Evolutionary conservation across 2,329 filamentous ascomycete species (phyloP).

Genomic region (Colletotrichum kahawae): DNA sequence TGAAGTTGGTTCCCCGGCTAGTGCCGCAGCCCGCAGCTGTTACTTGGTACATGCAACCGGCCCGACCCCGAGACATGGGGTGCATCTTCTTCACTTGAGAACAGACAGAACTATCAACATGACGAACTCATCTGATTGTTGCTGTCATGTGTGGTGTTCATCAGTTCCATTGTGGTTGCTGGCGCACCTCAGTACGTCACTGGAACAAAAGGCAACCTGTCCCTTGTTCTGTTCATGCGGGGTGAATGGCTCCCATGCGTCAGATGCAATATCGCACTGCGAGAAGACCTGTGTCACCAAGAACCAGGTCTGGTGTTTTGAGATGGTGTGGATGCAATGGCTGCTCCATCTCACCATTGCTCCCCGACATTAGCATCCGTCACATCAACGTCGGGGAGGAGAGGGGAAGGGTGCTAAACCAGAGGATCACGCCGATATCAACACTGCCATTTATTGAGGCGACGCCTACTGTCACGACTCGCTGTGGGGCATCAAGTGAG

Average conservation of each 20-base stretch:
- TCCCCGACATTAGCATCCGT: not conserved
- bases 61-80: conserved; percentile 12
- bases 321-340: not conserved
- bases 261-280: not conserved
- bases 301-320: not conserved
- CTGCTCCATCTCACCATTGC: not conserved
- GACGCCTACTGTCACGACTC: not conserved
- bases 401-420: not conserved
- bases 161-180: not conserved
- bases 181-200: not conserved
- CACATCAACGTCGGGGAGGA: not conserved
- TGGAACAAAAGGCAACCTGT: not conserved
- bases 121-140: not conserved
- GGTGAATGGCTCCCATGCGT: not conserved
- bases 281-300: not conserved
- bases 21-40: conserved; percentile 13
- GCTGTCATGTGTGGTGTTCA: not conserved
- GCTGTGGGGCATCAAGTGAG: not conserved
- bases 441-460: not conserved
- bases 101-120: not conserved
- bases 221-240: not conserved
- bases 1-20: conserved; percentile 17
- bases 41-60: conserved; percentile 14
- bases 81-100: conserved; percentile 12
- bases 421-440: not conserved